A percentile compares a stretch with the other conserved stretches of the same genome.
phyloP scores from a whole-genome alignment of 345 rosid species.

The Brassica juncea region DNA sequence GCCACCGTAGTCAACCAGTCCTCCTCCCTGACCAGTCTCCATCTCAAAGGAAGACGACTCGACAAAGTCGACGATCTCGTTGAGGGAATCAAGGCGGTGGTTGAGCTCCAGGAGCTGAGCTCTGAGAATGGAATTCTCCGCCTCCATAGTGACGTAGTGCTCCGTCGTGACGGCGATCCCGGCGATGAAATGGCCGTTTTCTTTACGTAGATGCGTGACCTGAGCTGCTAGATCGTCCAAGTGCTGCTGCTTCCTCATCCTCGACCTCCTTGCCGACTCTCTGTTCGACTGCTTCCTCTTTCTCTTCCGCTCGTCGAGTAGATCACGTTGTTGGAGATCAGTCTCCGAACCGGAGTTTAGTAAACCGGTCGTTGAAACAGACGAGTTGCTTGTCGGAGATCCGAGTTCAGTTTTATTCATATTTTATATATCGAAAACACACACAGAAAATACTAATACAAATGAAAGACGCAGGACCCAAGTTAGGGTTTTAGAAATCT shows the following conservation, averaged over 20 bases:
- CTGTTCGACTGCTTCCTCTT: constrained; percentile 83
- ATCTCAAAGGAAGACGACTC: constrained; percentile 19
- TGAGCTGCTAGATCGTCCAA: constrained; percentile 60
- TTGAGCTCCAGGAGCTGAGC: constrained; percentile 73
- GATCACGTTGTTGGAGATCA: constrained; percentile 42
- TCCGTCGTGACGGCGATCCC: constrained; percentile 54
- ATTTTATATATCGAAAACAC: neutral
- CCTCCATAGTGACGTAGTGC: constrained; percentile 53
- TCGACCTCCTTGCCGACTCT: constrained; percentile 83
- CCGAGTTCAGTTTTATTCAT: constrained; percentile 56
- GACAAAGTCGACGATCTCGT: constrained; percentile 58
- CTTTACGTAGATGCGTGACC: constrained; percentile 49
- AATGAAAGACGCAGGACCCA: constrained; percentile 30
- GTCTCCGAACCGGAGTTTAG: constrained; percentile 67
- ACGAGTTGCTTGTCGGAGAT: constrained; percentile 44
- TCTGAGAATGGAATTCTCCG: constrained; percentile 32
- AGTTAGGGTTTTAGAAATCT: neutral
- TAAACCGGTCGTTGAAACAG: constrained; percentile 29
- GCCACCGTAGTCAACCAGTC: constrained; percentile 8
- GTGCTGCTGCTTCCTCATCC: constrained; percentile 86
- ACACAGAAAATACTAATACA: neutral
- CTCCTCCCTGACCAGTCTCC: constrained; percentile 25
- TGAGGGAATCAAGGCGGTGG: constrained; percentile 64
- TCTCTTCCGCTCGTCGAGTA: constrained; percentile 68
- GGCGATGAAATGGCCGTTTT: constrained; percentile 53